Evolutionary conservation across 805 yeast species (phyloP).

Genomic region (Suhomyces faveliae): DNA sequence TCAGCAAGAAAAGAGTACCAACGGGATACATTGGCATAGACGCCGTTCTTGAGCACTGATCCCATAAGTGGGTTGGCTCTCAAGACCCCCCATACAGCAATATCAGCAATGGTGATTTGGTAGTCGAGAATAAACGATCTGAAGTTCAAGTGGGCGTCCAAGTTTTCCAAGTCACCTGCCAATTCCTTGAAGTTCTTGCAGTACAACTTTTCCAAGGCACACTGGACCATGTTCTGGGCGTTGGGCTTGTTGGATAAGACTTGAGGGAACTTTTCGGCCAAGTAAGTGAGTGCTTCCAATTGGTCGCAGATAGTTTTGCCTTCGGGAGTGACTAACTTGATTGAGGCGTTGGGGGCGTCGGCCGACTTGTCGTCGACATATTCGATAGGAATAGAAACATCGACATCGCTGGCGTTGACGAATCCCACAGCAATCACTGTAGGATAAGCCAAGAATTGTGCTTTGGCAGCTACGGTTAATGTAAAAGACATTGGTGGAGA

Average conservation of each 20-base stretch:
- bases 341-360: conserved; percentile 38
- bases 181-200: conserved; percentile 88
- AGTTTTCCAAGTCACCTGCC: conserved; percentile 69
- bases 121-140: conserved; percentile 76
- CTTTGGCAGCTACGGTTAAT: conserved; percentile 79
- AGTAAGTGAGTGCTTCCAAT: conserved; percentile 44
- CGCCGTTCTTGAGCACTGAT: conserved; percentile 80
- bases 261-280: conserved; percentile 55
- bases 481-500: conserved; percentile 37
- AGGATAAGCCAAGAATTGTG: conserved; percentile 77
- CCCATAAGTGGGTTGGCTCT: conserved; percentile 94
- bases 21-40: conserved; percentile 83
- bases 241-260: conserved; percentile 27
- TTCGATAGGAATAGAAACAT: conserved; percentile 55
- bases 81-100: conserved; percentile 89
- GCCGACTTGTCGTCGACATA: conserved; percentile 66
- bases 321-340: conserved; percentile 41
- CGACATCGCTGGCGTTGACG: conserved; percentile 49
- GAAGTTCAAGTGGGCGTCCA: conserved; percentile 82
- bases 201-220: conserved; percentile 65
- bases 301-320: conserved; percentile 45
- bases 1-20: conserved; percentile 83
- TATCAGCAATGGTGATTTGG: conserved; percentile 70
- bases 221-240: conserved; percentile 60
- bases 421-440: conserved; percentile 75